Percentiles rank a stretch among this genome's conserved stretches.
Conservation (phyloP, 2,329 filamentous ascomycete genomes). For the Cercospora canescens region DNA sequence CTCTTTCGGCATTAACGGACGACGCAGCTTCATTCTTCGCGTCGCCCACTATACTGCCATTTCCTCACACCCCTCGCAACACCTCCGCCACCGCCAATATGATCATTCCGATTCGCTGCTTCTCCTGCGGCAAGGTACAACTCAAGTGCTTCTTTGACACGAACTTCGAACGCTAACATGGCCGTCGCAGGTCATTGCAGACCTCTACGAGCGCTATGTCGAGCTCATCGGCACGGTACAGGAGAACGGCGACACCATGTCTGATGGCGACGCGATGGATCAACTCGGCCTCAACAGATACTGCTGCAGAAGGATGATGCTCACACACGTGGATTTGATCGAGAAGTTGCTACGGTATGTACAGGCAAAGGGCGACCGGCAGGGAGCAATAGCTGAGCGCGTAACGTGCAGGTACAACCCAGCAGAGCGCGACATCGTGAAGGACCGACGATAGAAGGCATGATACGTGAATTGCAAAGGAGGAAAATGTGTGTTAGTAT, state of each 20-base stretch:
- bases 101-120: constrained; percentile 99
- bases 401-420: constrained; percentile 36
- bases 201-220: constrained; percentile 96
- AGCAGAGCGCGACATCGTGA: constrained; percentile 40
- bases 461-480: not conserved
- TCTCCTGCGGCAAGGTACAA: constrained; percentile 94
- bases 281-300: constrained; percentile 90
- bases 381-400: constrained; percentile 5
- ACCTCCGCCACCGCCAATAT: constrained; percentile 57
- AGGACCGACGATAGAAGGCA: constrained; percentile 17
- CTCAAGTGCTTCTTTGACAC: not conserved
- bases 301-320: constrained; percentile 98
- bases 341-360: constrained; percentile 93
- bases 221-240: constrained; percentile 78
- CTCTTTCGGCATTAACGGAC: not conserved
- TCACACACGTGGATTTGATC: constrained; percentile 98
- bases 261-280: constrained; percentile 86
- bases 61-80: not conserved
- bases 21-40: constrained; percentile 10
- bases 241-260: constrained; percentile 64
- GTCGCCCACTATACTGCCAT: not conserved
- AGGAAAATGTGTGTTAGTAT: not conserved
- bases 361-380: not conserved
- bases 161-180: constrained; percentile 2
- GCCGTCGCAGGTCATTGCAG: constrained; percentile 77